Conservation (phyloP, 768 basidiomycete genomes). For the Asterophora lycoperdoides region DNA sequence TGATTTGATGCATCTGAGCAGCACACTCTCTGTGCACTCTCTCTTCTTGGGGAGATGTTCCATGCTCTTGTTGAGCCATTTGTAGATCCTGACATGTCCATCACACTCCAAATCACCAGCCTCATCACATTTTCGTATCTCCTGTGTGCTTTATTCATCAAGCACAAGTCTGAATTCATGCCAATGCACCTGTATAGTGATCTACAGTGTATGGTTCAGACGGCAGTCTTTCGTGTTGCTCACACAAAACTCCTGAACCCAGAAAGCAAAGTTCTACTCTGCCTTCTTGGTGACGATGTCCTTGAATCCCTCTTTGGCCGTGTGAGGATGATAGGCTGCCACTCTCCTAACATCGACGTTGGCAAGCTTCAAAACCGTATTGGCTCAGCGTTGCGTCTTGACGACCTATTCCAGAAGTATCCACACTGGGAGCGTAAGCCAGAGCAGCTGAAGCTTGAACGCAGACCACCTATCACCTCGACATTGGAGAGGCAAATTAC, state of each 20-base stretch:
- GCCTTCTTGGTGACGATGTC: conserved; percentile 23
- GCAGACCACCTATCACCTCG: conserved; percentile 24
- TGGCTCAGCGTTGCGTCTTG: conserved; percentile 17
- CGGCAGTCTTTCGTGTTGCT: conserved; percentile 18
- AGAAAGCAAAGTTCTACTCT: conserved; percentile 15
- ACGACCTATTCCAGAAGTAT: conserved; percentile 13
- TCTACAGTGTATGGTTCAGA: conserved; percentile 26
- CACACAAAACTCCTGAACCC: conserved; percentile 23
- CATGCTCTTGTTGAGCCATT: conserved; percentile 25
- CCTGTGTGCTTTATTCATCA: conserved; percentile 18
- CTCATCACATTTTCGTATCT: conserved; percentile 24
- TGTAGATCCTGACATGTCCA: conserved; percentile 14
- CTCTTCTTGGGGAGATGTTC: conserved; percentile 26
- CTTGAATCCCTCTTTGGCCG: conserved; percentile 27
- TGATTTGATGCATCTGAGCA: conserved; percentile 15
- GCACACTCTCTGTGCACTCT: conserved; percentile 15
- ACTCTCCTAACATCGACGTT: conserved; percentile 18
- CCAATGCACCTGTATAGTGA: conserved; percentile 28
- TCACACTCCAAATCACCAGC: conserved; percentile 24
- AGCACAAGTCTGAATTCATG: conserved; percentile 21
- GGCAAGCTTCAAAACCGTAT: conserved; percentile 16
- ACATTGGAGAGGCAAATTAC: conserved; percentile 19
- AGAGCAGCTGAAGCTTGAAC: conserved; percentile 18
- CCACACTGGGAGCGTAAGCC: conserved; percentile 18
- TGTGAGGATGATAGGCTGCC: conserved; percentile 22